Conservation (phyloP, 768 basidiomycete species). For the Mycena metata region DNA sequence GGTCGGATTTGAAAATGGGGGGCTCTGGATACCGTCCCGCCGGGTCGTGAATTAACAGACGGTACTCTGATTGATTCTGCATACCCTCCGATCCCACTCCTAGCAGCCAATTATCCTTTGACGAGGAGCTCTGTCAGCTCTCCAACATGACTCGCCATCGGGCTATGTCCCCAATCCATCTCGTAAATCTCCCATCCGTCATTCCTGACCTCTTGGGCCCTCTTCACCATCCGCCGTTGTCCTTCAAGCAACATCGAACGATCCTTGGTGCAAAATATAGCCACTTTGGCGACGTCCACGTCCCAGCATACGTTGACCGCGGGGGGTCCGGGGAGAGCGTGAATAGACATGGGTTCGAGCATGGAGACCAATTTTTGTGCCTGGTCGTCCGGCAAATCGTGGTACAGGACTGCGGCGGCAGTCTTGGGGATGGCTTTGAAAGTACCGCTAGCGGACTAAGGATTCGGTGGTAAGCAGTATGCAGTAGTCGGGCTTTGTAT, state of each 20-base stretch:
- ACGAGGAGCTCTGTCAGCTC: too few species aligned
- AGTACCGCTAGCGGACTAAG: not conserved
- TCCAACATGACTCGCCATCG: too few species aligned
- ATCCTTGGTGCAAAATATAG: constrained; percentile 18
- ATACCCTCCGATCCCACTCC: too few species aligned
- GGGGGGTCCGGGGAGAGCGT: not conserved
- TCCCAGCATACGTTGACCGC: not conserved
- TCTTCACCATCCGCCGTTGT: constrained; percentile 5
- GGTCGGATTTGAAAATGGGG: constrained; percentile 48
- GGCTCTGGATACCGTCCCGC: constrained; percentile 50
- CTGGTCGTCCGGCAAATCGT: not conserved
- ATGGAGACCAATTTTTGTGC: not conserved
- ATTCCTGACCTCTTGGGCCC: not conserved
- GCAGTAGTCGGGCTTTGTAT: not conserved
- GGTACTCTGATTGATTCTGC: too few species aligned
- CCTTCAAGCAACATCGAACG: constrained; percentile 1
- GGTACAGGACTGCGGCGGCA: not conserved
- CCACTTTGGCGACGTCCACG: constrained; percentile 5
- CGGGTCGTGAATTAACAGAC: constrained; percentile 47
- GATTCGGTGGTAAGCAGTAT: too few species aligned
- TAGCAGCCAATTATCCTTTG: too few species aligned
- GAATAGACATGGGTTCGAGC: not conserved
- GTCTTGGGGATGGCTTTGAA: not conserved
- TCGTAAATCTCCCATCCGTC: too few species aligned
- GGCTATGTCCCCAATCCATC: too few species aligned